Evolutionary conservation across 257 asterid genomes (phyloP), one percentile per base, ranked within the genome.

Genomic region (Forsythia suspensa): DNA sequence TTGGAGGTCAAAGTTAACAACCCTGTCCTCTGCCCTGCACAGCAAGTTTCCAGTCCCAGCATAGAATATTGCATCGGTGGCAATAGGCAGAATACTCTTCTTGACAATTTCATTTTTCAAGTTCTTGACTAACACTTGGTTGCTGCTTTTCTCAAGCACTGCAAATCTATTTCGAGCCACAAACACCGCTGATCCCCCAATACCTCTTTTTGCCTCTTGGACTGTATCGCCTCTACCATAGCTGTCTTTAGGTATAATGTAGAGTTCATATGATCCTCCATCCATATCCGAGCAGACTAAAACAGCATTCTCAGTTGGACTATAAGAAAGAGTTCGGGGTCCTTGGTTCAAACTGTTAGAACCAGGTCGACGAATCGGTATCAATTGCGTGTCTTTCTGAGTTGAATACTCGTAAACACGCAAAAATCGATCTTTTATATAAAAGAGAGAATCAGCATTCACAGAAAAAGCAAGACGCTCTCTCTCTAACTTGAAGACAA

Each of bases 11-110:
- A 94, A 96, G 65, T 94, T 89, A 79, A 88, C 92, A 66, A 92
- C 97, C 88, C 91, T 87, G 86, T 96, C 99, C 91, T 96, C 99
- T 21, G 99, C 89, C 91, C 98, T 86, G 85, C 99, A 96, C 48
- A 96, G 90, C 79, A 96, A 85, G 79, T 92, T 94, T 70, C 98
- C 98, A 16, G 96, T 96, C 70, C 99, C 99, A 36, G 99, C 99
- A 85, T 92, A 96, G 77, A 92, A 96, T 81, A 94, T 94, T 55
- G 97, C 95, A 83, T 94, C 98, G 3, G 99, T 87, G 73, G 92
- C 91, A 70, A 92, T 78, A 5, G 99, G 98, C 34, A 96, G 91
- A 68, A 65, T 70, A 73, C 89, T 83, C 87, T 88, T 96, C 87
- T 90, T 96, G 59, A 94, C 93, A 18, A 87, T 79, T 71, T 96